A percentile compares a stretch with the other conserved stretches of the same genome.
Conservation (phyloP, 2,329 filamentous ascomycete genomes). For the Neoarthrinium moseri region DNA sequence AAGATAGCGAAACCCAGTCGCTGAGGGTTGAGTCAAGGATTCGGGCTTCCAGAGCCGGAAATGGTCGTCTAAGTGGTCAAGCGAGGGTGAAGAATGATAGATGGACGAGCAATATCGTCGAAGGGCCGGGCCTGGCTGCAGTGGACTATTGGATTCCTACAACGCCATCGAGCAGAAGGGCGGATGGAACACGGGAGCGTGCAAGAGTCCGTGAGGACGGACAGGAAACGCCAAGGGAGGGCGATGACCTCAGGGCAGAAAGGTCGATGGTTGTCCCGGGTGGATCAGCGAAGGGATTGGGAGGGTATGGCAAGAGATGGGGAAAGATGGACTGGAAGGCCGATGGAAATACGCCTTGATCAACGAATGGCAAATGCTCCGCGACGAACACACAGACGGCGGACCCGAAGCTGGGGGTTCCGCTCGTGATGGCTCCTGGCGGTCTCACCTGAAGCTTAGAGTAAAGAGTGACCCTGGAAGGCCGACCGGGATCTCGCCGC, state of each 20-base stretch:
- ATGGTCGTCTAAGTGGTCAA: not conserved
- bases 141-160: not conserved
- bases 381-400: slow-evolving; percentile 6
- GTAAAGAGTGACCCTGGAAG: not conserved
- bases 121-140: not conserved
- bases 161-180: not conserved
- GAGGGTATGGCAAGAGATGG: not conserved
- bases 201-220: not conserved
- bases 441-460: not conserved
- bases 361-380: not conserved
- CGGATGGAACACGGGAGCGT: not conserved
- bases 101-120: not conserved
- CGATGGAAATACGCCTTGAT: slow-evolving; percentile 4
- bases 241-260: not conserved
- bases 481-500: not conserved
- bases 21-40: not conserved
- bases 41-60: slow-evolving; percentile 1
- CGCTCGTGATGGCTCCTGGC: not conserved
- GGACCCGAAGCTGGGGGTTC: not conserved
- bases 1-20: not conserved
- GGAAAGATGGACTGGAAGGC: not conserved
- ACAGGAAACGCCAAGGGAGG: not conserved
- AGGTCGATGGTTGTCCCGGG: not conserved
- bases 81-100: slow-evolving; percentile 2
- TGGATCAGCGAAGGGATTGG: not conserved